phyloP scores from a whole-genome alignment of 2,329 filamentous ascomycete genomes.

The Chrysoporthe puriensis region DNA sequence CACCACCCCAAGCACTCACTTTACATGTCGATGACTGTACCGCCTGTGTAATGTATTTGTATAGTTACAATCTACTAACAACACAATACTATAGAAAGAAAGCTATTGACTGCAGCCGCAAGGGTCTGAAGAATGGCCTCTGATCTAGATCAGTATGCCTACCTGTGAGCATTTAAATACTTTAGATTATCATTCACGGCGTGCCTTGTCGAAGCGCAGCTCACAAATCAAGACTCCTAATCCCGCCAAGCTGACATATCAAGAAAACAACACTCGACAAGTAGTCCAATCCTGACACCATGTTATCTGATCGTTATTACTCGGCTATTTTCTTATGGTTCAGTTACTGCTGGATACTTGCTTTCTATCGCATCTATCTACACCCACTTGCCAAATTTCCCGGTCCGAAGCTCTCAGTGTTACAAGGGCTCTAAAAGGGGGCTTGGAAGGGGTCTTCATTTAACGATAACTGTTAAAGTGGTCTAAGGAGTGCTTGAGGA shows the following conservation, averaged over 20 bases:
- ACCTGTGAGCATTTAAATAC: not conserved
- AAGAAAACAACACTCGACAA: not conserved
- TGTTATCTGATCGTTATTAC: not conserved
- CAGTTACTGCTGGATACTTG: not conserved
- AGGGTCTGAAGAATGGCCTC: not conserved
- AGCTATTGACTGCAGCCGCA: not conserved
- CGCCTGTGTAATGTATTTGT: not conserved
- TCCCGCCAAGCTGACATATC: not conserved
- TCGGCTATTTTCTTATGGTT: not conserved
- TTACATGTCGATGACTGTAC: not conserved
- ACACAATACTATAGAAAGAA: not conserved
- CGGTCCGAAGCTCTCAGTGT: slow-evolving; percentile 6
- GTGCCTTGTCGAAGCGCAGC: not conserved
- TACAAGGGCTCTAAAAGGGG: no score
- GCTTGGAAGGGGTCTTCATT: no score
- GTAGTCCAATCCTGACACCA: not conserved
- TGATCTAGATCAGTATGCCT: not conserved
- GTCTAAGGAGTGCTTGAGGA: no score
- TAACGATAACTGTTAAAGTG: no score
- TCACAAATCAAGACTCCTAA: not conserved
- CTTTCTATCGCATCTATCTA: not conserved
- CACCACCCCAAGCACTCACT: not conserved
- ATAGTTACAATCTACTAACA: not conserved
- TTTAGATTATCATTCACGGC: not conserved
- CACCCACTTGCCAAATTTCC: slow-evolving; percentile 7